Conservation (phyloP, 768 basidiomycete genomes). For the Tricholoma furcatifolium region DNA sequence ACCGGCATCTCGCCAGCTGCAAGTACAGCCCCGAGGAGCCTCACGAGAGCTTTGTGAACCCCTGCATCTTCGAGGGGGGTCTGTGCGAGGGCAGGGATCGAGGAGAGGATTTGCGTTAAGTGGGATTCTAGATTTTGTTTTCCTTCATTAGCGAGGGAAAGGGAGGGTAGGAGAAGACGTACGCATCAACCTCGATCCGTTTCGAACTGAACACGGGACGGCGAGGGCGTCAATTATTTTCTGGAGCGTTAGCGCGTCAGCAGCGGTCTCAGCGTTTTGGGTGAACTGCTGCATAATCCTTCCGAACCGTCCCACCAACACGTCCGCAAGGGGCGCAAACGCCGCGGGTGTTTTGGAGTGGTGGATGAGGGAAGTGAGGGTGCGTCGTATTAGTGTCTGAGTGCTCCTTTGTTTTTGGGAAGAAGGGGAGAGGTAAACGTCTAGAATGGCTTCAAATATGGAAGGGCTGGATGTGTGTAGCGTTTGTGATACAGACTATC, state of each 20-base stretch:
- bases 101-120: neutral
- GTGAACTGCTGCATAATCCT: conserved; percentile 19
- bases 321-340: conserved; percentile 55
- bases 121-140: conserved; percentile 35
- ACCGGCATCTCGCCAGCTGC: no score
- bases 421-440: conserved; percentile 46
- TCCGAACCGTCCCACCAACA: conserved; percentile 43
- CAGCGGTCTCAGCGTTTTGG: conserved; percentile 11
- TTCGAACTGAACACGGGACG: conserved; percentile 60
- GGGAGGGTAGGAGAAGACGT: conserved; percentile 20
- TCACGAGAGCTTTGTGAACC: no score
- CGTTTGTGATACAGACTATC: conserved; percentile 77
- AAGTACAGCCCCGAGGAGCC: no score
- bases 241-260: conserved; percentile 25
- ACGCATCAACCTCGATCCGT: conserved; percentile 70
- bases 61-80: no score
- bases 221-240: conserved; percentile 56
- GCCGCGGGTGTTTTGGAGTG: conserved; percentile 73
- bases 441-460: conserved; percentile 58
- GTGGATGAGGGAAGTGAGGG: conserved; percentile 79
- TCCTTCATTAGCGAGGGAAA: conserved; percentile 1
- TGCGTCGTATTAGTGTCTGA: conserved; percentile 62
- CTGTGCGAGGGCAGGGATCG: no score
- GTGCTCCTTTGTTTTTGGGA: conserved; percentile 38
- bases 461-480: conserved; percentile 74